A percentile compares a stretch with the other conserved stretches of the same genome.
These are phyloP conservation scores for Parvularia atlantis DNA, from an alignment of 78 protist genomes.

Conservation along the genomic window DNA sequence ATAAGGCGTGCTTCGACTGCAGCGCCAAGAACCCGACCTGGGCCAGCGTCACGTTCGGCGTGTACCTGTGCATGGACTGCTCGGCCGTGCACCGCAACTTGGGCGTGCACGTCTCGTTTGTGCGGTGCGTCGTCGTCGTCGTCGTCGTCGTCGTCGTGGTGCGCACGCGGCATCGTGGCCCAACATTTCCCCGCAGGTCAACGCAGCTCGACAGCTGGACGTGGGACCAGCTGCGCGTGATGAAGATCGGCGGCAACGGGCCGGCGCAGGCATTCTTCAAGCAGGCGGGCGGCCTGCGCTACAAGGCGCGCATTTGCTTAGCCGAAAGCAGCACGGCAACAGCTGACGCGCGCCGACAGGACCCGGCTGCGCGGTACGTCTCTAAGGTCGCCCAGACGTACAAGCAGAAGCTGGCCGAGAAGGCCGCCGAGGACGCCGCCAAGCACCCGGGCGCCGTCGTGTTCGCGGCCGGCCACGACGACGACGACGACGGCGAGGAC, in stretches of 20 bases:
- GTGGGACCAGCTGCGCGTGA: constrained; percentile 9
- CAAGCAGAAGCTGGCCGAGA: neutral
- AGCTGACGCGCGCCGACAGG: neutral
- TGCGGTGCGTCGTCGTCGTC: too few species aligned
- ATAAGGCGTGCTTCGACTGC: constrained; percentile 40
- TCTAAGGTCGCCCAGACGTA: constrained; percentile 7
- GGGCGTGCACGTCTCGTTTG: constrained; percentile 49
- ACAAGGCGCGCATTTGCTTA: neutral
- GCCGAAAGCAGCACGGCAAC: neutral
- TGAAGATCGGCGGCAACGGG: constrained; percentile 30
- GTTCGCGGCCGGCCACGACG: too few species aligned
- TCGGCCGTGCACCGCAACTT: constrained; percentile 37
- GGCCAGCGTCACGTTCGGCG: constrained; percentile 36
- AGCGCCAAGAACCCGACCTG: constrained; percentile 44
- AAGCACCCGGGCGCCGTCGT: too few species aligned
- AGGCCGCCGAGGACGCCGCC: too few species aligned
- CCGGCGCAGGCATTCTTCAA: constrained; percentile 7
- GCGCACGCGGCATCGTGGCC: too few species aligned
- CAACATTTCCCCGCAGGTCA: too few species aligned
- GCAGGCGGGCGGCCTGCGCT: too few species aligned
- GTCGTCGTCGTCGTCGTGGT: neutral
- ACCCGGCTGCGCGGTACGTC: neutral
- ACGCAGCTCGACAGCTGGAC: constrained; percentile 21
- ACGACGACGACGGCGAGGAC: too few species aligned
- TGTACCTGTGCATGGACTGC: constrained; percentile 47